Evolutionary conservation across 305 asterid genomes (phyloP), one percentile per base, ranked within the genome.

Genomic region (Fraxinus greggii): DNA sequence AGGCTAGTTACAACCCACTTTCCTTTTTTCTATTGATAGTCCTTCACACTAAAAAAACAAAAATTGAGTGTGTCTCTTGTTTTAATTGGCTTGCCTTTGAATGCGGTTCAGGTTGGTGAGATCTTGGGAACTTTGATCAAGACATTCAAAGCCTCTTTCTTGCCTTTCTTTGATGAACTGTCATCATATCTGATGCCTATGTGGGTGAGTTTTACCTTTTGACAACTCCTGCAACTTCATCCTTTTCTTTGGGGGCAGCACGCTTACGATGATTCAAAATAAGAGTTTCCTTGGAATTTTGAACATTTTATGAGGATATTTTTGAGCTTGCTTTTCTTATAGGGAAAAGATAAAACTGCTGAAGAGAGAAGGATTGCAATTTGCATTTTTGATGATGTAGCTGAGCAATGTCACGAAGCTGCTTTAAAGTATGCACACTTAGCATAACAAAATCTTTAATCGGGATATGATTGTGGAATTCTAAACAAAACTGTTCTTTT

Each of bases 361-460:
- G 99, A 94, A 87, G 99, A 95, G 86, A 92, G 99, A 92, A 94
- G 99, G 85, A 94, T 95, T 80, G 97, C 97, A 2, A 94, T 95
- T 84, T 95, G 99, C 88, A 95, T 95, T 74, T 95, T 95, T 91
- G 99, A 95, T 90, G 99, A 95, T 85, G 94, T 95, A 31, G 98
- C 99, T 21, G 99, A 95, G 85, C 99, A 95, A 83, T 95, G 97
- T 76, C 93, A 88, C 85, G 99, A 92, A 81, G 82, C 93, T 56
- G 99, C 98, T 84, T 82, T 93, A 19, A 93, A 90, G 99, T 95
- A 87, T 65, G 91, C 83, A 33, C 76, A 74, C 38, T 48, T 84
- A n/a, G 72, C 79, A 17, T 33, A 2, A 51, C 8, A 24, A 9
- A 78, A 31, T 28, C 4, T 48, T 36, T 48, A 63, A 78, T 72